Conservation (phyloP, 306 rosid genomes). For the Arachis hypogaea region DNA sequence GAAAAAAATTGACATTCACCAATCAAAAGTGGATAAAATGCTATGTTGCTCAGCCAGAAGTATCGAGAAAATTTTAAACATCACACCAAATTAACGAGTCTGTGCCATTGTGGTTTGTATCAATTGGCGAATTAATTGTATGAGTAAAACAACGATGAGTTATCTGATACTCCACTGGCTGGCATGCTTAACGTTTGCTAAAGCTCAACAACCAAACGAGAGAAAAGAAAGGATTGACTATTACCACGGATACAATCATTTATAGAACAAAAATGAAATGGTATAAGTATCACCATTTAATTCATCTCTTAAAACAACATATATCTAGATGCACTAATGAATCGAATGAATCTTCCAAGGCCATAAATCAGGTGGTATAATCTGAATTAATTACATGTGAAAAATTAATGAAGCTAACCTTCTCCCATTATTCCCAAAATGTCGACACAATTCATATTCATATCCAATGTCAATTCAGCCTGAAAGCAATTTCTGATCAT, state of each 20-base stretch:
- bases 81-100: too few relatives aligned
- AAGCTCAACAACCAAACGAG: conserved; percentile 6
- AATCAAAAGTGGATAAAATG: too few relatives aligned
- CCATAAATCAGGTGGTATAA: conserved; percentile 40
- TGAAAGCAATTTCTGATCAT: conserved; percentile 37
- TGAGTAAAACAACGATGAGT: not conserved
- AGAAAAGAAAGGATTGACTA: conserved; percentile 27
- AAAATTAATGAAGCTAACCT: conserved; percentile 46
- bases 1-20: too few relatives aligned
- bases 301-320: conserved; percentile 36
- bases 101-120: not conserved
- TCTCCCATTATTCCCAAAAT: conserved; percentile 46
- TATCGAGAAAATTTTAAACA: too few relatives aligned
- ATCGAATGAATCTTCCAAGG: conserved; percentile 44
- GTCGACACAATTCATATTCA: conserved; percentile 29
- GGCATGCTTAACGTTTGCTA: not conserved
- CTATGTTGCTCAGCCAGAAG: too few relatives aligned
- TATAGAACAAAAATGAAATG: conserved; percentile 41
- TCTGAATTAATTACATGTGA: conserved; percentile 47
- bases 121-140: not conserved
- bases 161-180: not conserved
- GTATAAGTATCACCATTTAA: conserved; percentile 44
- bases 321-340: conserved; percentile 41
- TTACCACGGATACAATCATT: conserved; percentile 27
- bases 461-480: conserved; percentile 44